Conservation (phyloP, 768 basidiomycete genomes). For the Agaricus subrufescens region DNA sequence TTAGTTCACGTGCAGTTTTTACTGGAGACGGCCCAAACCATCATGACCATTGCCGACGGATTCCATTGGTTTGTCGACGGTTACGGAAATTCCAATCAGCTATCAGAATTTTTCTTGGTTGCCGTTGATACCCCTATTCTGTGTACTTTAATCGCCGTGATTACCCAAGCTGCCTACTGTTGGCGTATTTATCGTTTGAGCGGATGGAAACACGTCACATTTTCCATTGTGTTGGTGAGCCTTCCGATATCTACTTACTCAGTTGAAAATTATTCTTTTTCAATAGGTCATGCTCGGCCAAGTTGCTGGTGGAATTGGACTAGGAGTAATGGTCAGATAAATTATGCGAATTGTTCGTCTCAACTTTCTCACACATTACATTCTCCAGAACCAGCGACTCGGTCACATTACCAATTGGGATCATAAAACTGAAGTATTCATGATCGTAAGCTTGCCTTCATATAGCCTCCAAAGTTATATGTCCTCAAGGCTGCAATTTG, state of each 20-base stretch:
- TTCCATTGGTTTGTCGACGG: constrained; percentile 9
- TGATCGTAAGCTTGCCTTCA: neutral
- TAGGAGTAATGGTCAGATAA: constrained; percentile 5
- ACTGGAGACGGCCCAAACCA: constrained; percentile 1
- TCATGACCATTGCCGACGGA: constrained; percentile 2
- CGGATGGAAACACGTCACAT: neutral
- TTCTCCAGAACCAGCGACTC: neutral
- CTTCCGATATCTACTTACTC: neutral
- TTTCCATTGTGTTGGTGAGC: neutral
- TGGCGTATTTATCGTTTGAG: constrained; percentile 8
- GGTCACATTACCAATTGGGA: constrained; percentile 6
- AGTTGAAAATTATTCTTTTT: neutral
- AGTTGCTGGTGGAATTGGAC: constrained; percentile 1
- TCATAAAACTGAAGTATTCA: neutral
- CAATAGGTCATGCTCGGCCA: neutral
- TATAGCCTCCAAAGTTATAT: neutral
- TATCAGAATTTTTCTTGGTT: neutral
- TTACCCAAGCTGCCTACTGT: neutral
- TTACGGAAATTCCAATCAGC: neutral
- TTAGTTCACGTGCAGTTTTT: constrained; percentile 3
- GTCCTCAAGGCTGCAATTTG: too few species aligned
- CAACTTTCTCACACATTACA: neutral
- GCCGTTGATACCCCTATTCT: neutral
- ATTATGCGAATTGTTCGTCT: neutral
- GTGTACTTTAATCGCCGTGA: neutral